Evolutionary conservation across 176 grass and related monocot genomes (phyloP).

Genomic region (Eragrostis curvula): DNA sequence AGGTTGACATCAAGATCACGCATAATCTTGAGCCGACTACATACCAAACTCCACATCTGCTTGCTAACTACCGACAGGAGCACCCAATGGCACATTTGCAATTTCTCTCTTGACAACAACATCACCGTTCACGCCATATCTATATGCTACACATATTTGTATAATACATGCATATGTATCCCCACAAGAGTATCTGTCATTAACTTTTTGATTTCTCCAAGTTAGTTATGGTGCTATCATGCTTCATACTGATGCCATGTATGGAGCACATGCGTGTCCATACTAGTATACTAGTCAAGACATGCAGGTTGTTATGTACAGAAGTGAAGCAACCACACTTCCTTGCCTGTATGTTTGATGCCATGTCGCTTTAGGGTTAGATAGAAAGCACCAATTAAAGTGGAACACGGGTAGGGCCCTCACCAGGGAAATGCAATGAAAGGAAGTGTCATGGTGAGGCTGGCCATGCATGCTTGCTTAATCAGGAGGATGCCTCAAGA

Average conservation of each 20-base stretch:
- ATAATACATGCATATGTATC: conserved; percentile 6
- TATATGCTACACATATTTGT: neutral
- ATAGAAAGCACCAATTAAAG: conserved; percentile 73
- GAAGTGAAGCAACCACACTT: conserved; percentile 41
- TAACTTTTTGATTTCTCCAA: neutral
- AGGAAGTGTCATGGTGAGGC: conserved; percentile 52
- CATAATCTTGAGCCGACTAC: conserved; percentile 36
- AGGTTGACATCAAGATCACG: conserved; percentile 48
- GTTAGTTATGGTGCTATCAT: conserved; percentile 33
- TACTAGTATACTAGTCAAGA: neutral
- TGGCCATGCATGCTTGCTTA: conserved; percentile 41
- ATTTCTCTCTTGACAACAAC: conserved; percentile 40
- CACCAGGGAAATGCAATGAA: conserved; percentile 37
- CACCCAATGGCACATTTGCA: conserved; percentile 29
- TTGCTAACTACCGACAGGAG: conserved; percentile 64
- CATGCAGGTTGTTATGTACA: conserved; percentile 30
- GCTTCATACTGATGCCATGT: conserved; percentile 29
- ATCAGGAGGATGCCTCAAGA: conserved; percentile 23
- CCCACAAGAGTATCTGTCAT: conserved; percentile 15
- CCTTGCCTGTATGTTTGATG: conserved; percentile 56
- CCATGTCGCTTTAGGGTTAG: conserved; percentile 91
- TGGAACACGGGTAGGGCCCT: conserved; percentile 46
- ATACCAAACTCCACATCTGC: conserved; percentile 65
- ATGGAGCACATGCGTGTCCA: neutral
- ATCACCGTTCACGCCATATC: neutral